Percentiles rank a stretch among this genome's conserved stretches.
Evolutionary conservation across 257 asterid genomes (phyloP).

Genomic region (Solanum phureja): DNA sequence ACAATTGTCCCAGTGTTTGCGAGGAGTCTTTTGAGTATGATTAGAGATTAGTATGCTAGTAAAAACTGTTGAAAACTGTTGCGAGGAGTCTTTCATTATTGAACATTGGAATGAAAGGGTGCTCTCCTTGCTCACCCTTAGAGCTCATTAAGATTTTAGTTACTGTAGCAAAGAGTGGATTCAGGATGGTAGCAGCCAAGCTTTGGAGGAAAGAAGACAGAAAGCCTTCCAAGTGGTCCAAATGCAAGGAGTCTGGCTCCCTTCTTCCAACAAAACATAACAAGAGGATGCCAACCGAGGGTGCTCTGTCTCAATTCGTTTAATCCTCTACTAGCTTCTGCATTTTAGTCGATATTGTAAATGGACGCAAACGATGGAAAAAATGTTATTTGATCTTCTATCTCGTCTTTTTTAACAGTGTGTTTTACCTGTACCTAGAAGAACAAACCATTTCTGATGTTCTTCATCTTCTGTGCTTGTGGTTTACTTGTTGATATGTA

Average conservation of each 20-base stretch:
- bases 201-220: slow-evolving; percentile 66
- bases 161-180: slow-evolving; percentile 54
- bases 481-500: neutral
- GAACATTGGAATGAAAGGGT: neutral
- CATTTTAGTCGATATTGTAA: neutral
- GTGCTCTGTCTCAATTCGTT: slow-evolving; percentile 33
- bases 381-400: neutral
- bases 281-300: slow-evolving; percentile 43
- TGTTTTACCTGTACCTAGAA: neutral
- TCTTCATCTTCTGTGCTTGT: neutral
- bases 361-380: neutral
- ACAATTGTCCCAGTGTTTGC: neutral
- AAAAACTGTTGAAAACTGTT: neutral
- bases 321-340: slow-evolving; percentile 11
- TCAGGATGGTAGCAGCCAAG: slow-evolving; percentile 48
- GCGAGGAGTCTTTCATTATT: neutral
- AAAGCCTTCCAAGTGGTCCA: slow-evolving; percentile 50
- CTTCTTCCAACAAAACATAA: slow-evolving; percentile 68
- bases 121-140: neutral
- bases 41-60: neutral
- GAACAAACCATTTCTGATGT: neutral
- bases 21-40: neutral
- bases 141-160: slow-evolving; percentile 53
- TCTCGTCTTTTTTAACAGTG: neutral
- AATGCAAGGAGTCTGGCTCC: slow-evolving; percentile 58